These are phyloP conservation scores for Penicillium sp. DNA, from an alignment of 2,329 filamentous ascomycete genomes.

Conservation along the genomic window DNA sequence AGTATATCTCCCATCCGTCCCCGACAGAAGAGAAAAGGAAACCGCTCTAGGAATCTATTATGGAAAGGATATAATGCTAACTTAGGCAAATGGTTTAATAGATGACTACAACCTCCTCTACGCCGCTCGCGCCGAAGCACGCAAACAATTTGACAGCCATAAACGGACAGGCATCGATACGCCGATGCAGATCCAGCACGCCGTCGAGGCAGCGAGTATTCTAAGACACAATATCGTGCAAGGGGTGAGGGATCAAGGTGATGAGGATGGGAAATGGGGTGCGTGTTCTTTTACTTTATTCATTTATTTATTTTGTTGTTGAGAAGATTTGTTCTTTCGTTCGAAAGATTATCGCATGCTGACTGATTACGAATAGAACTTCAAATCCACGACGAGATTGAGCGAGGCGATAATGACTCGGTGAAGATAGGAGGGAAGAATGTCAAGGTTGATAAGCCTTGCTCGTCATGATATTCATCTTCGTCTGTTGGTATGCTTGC, in stretches of 20 bases:
- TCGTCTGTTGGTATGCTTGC: not conserved
- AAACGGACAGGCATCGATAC: slow-evolving; percentile 58
- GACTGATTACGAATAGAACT: slow-evolving; percentile 57
- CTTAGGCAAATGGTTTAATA: slow-evolving; percentile 33
- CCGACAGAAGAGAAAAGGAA: not conserved
- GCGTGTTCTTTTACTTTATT: slow-evolving; percentile 10
- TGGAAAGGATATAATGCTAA: not conserved
- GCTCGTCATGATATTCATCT: slow-evolving; percentile 24
- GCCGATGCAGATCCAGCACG: slow-evolving; percentile 67
- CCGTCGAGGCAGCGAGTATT: slow-evolving; percentile 76
- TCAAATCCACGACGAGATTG: slow-evolving; percentile 84
- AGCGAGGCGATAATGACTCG: slow-evolving; percentile 88
- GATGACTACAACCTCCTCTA: slow-evolving; percentile 66
- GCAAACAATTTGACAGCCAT: slow-evolving; percentile 68
- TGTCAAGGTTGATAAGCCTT: slow-evolving; percentile 41
- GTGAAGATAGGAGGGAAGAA: slow-evolving; percentile 59
- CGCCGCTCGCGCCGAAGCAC: slow-evolving; percentile 69
- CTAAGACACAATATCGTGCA: slow-evolving; percentile 84
- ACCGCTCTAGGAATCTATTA: not conserved
- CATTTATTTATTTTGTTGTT: not conserved
- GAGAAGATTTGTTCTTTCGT: slow-evolving; percentile 1
- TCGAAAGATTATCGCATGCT: slow-evolving; percentile 9
- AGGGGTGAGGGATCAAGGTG: slow-evolving; percentile 50
- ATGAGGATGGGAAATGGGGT: slow-evolving; percentile 36
- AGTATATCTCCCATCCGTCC: slow-evolving; percentile 9